Conservation (phyloP, 2,329 filamentous ascomycete species). For the Amauroascus verrucosus region DNA sequence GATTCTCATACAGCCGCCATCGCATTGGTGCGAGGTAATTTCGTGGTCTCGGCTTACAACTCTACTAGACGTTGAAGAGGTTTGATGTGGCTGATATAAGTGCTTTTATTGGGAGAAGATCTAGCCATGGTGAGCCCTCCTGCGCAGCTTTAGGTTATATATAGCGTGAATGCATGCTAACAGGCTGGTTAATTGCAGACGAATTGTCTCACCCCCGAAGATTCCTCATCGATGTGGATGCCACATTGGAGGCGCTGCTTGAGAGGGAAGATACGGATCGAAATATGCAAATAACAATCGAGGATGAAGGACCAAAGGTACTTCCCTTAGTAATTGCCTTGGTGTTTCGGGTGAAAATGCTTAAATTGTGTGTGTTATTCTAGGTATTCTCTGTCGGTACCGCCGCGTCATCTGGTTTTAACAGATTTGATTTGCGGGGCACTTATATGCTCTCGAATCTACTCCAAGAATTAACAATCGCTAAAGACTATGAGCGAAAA, state of each 20-base stretch:
- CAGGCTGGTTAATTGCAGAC: slow-evolving; percentile 43
- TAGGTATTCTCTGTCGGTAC: slow-evolving; percentile 75
- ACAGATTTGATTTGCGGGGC: slow-evolving; percentile 80
- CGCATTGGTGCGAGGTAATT: background rate
- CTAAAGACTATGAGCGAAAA: slow-evolving; percentile 80
- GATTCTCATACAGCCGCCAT: background rate
- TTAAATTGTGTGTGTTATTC: background rate
- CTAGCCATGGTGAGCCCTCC: slow-evolving; percentile 36
- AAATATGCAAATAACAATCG: slow-evolving; percentile 96
- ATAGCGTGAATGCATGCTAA: background rate
- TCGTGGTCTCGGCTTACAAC: background rate
- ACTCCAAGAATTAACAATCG: slow-evolving; percentile 84
- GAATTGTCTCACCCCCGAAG: slow-evolving; percentile 61
- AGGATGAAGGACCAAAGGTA: slow-evolving; percentile 87
- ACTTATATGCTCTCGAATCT: slow-evolving; percentile 97
- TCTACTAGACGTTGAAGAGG: slow-evolving; percentile 27
- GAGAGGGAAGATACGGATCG: slow-evolving; percentile 84
- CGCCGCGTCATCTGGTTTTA: slow-evolving; percentile 72
- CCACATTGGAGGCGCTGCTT: slow-evolving; percentile 67
- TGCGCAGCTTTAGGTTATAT: background rate
- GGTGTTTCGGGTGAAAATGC: background rate
- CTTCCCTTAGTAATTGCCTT: slow-evolving; percentile 19
- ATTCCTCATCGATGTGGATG: slow-evolving; percentile 78
- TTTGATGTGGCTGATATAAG: slow-evolving; percentile 31
- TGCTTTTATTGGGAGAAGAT: slow-evolving; percentile 31